Base-by-base conservation (phyloP, 1,284 basidiomycete genomes). In the Exsudoporus floridanus region DNA sequence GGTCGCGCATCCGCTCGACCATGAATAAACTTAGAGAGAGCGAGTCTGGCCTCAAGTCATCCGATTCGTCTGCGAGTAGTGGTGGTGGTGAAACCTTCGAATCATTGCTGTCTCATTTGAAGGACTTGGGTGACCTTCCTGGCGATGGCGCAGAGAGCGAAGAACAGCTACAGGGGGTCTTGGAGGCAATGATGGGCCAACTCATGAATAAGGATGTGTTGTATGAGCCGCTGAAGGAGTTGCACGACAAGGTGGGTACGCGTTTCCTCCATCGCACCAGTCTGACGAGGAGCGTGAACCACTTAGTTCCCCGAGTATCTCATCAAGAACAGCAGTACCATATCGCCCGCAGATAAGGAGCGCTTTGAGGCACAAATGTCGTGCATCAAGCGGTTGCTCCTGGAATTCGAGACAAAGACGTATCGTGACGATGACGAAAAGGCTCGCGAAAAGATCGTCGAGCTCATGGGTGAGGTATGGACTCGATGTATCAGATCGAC, bases 171-270 rank as follows among this genome's bases (percentile, higher is more conserved):
- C 61, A 34, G 70, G 69, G 35, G 69, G 74, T 97, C 60, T 77
- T 99, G 21, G 93, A 98, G 69, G 49, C n/a, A 0, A 63, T 68
- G 65, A 98, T 99, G 94, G 81, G 83, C 16, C 88, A 94, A 67
- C 78, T 99, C 42, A 94, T 99, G 92, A 88, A 85, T 70, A 94
- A 94, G 67, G 94, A 98, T 2, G 82, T 98, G 94, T 96, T 64
- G 46, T 92, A 98, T 64, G 94, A 97, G 59, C 95, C 96, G 0
- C 73, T 98, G 63, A 90, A 90, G 61, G 96, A 98, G 67, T 74
- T 99, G 30, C 74, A 84, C 16, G 84, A 89, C 16, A 94, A 94
- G 74, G 94, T 91, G 60, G 49, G 54, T 21, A 36, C 53, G 30
- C 43, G 33, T 19, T 49, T 37, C 21, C 19, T 35, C 19, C 28